Evolutionary conservation across 2,329 filamentous ascomycete genomes (phyloP), one percentile per base, ranked within the genome.

Genomic region (Fusarium nanum): DNA sequence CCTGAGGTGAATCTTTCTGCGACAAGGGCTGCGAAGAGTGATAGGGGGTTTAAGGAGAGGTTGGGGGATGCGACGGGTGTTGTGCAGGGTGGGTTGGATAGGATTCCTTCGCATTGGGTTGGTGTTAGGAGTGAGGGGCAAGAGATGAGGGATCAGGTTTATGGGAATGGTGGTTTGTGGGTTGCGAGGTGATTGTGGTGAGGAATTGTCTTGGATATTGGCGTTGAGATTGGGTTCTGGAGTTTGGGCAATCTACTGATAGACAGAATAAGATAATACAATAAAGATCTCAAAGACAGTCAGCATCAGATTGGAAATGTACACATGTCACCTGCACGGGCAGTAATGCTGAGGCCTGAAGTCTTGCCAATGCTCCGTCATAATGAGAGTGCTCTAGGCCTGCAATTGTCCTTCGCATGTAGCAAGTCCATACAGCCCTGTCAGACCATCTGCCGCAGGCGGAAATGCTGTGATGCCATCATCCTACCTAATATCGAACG

Each of bases 41-140:
- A 83, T 40, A 81, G 82, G 56, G 83, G 79, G 6, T 65, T 84
- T 23, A 70, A 79, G 10, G 84, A 86, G 41, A 80, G 82, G 18
- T 82, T 87, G 65, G 81, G 84, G 2, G 84, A 84, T 54, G 79
- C 83, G 3, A 81, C 86, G 25, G 80, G 83, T 18, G 81, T 78
- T 22, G 81, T 87, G 5, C 87, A 90, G 77, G 84, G 82, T 63
- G 81, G 83, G 41, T 81, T 90, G 9, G 88, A 90, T 64, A 82
- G 82, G 56, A 80, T 91, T 6, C 89, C 89, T 4, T 71, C 90
- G 47, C 88, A 91, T 74, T 81, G 81, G 72, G 81, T 85, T 5
- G 90, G 89, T 0, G 82, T 92, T 45, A 82, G 90, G 54, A 87
- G 84, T 11, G 79, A 83, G 14, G 78, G 80, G 3, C 82, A 80